Evolutionary conservation across 2,329 filamentous ascomycete genomes (phyloP), one percentile per base, ranked within the genome.

Genomic region (Exophiala calicioides): DNA sequence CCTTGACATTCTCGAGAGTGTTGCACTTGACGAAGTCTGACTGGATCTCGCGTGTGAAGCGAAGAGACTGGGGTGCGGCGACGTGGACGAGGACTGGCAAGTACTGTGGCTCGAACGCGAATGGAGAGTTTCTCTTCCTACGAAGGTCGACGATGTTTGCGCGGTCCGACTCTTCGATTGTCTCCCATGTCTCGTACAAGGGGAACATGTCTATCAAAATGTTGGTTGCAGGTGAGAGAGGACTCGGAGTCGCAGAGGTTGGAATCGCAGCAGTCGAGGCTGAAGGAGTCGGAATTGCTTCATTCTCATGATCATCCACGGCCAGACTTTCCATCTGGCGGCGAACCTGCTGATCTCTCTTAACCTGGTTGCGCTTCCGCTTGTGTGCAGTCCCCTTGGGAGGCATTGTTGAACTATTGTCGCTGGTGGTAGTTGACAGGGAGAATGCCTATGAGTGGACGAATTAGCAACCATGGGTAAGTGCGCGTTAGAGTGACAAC

Each of bases 21-120:
- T 50, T 50, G 33, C 41, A 44, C 20, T 20, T 19, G 13, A 39
- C 35, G 15, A 50, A 44, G 35, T 44, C 31, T 4, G 41, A 41
- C 15, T 50, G 34, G 8, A 45, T 40, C 35, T 50, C 47, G 8
- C 47, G 30, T 3, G 47, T 45, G 47, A 50, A 45, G 16, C 47
- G 40, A 9, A 40, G 30, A 4, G 18, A 19, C 9, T 34, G 7
- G 2, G 47, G 47, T 7, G 39, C 40, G 12, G 47, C 47, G 16
- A 35, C 40, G 19, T 45, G 35, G 13, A 50, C 34, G 15, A 32
- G 35, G 12, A 50, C 27, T 16, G 47, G 41, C 12, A 50, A 19
- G 12, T 30, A 29, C 23, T 44, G 19, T 3, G 47, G 47, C 31
- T 32, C 27, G 26, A 44, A 26, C 3, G 35, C 32, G 12, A 21